Conservation (phyloP, 179 eudicot species). For the Pouteria campechiana region DNA sequence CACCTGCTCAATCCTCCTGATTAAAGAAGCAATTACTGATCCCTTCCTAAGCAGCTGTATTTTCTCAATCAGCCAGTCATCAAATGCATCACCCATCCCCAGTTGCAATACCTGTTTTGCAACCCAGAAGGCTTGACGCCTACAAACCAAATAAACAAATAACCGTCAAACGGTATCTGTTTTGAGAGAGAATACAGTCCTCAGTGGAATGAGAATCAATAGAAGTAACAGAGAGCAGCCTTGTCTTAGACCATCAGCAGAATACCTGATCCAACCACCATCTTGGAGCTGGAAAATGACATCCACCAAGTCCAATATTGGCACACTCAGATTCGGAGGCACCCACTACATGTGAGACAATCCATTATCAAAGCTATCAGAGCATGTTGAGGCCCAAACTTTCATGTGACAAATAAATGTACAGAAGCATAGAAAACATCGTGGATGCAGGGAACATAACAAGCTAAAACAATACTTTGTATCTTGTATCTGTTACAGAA, state of each 20-base stretch:
- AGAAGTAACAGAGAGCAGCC: no score
- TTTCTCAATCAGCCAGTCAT: conserved; percentile 98
- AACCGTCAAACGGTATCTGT: no score
- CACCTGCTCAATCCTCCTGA: conserved; percentile 85
- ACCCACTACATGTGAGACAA: conserved; percentile 63
- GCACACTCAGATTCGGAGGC: conserved; percentile 78
- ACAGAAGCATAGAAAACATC: background rate
- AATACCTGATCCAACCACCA: conserved; percentile 98
- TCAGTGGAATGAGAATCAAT: no score
- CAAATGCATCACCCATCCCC: conserved; percentile 99
- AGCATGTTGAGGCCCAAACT: background rate
- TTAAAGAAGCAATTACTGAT: conserved; percentile 75
- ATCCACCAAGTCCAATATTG: conserved; percentile 88
- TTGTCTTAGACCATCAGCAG: no score
- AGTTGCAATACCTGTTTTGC: conserved; percentile 89
- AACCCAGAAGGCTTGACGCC: conserved; percentile 97
- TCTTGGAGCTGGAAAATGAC: conserved; percentile 94
- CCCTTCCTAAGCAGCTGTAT: conserved; percentile 79
- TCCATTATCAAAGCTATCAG: background rate
- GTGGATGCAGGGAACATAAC: background rate
- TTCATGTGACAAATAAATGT: background rate
- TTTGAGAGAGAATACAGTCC: no score
- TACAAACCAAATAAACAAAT: conserved; percentile 17
- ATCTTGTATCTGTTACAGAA: no score
- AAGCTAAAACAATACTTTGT: no score